Base-by-base conservation (phyloP, 75 land plant genomes). In the Gnetum montanum region DNA sequence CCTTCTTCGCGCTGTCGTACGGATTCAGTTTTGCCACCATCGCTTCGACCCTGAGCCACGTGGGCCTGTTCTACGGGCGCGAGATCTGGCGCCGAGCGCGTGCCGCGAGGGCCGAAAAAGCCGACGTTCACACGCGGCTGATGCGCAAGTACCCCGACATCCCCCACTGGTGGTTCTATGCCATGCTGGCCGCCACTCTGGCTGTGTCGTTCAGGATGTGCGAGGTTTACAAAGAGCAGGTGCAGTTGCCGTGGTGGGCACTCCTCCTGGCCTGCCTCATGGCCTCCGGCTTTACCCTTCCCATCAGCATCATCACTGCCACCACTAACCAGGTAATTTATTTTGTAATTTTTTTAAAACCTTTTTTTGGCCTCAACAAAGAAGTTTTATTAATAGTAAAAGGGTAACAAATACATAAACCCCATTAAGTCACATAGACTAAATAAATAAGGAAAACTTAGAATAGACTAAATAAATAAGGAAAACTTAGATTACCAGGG, bases 231-330 rank as follows among this genome's bases (percentile, higher is more conserved):
- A 80, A 80, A 8, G 54, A 75, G 8, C 65, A 82, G 51, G 78
- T 90, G 58, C 96, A 90, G 59, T 67, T 90, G 57, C 90, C 76
- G 58, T 90, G 96, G 97, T 92, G 97, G 97, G 93, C 89, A 24
- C 76, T 92, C 37, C 34, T 87, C 45, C 68, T 88, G 38, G 94
- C 97, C 24, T 68, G 78, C 64, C 72, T 27, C 16, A 29, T 92
- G 61, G 89, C 89, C 19, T 74, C 74, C 3, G 25, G 63, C 0
- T 92, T 92, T 67, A 88, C 94, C 28, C 85, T 92, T 34, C 94
- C 97, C 1, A 76, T 87, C 34, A 82, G 88, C 49, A 71, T 91
- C 44, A 84, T 91, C 20, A 87, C 83, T 70, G 93, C 88, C 15
- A 84, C 87, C 16, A 91, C 97, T 52, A 91, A 91, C 45, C 82